Evolutionary conservation across 495 filamentous ascomycete species (phyloP).

Genomic region (Gamarada debralockiae): DNA sequence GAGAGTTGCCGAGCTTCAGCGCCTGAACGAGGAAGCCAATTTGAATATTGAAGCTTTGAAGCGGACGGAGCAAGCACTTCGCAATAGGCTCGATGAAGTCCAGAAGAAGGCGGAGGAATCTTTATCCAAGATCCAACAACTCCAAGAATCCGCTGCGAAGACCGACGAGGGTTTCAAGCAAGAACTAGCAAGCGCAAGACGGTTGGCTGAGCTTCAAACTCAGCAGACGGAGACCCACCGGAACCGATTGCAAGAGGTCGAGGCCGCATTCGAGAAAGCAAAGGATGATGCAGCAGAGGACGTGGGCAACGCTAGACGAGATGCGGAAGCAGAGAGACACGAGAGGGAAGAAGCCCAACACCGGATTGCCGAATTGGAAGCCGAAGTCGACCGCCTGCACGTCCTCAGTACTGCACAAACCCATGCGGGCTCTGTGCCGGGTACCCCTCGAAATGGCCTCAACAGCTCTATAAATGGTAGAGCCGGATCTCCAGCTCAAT

Average conservation of each 20-base stretch:
- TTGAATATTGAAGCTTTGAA: conserved; percentile 71
- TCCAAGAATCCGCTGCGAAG: conserved; percentile 76
- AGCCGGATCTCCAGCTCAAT: conserved; percentile 40
- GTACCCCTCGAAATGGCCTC: conserved; percentile 51
- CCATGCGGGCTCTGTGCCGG: conserved; percentile 40
- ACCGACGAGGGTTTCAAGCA: conserved; percentile 77
- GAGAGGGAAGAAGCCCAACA: conserved; percentile 68
- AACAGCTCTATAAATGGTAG: conserved; percentile 42
- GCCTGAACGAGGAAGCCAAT: conserved; percentile 78
- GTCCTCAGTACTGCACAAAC: conserved; percentile 24
- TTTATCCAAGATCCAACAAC: conserved; percentile 71
- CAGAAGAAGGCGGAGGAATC: conserved; percentile 84
- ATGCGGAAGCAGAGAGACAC: conserved; percentile 74
- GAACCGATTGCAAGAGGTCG: conserved; percentile 76
- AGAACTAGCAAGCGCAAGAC: conserved; percentile 72
- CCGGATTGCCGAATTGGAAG: conserved; percentile 70
- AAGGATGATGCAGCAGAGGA: conserved; percentile 80
- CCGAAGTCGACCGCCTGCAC: conserved; percentile 65
- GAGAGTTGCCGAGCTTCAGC: conserved; percentile 80
- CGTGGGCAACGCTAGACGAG: conserved; percentile 70
- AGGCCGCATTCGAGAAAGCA: conserved; percentile 68
- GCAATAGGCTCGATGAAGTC: conserved; percentile 75
- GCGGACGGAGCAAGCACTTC: conserved; percentile 73
- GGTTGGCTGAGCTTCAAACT: conserved; percentile 80
- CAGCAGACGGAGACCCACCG: conserved; percentile 78